These are phyloP conservation scores for Kwoniella shivajii DNA, from an alignment of 1,284 basidiomycete genomes.

Conservation along the genomic window DNA sequence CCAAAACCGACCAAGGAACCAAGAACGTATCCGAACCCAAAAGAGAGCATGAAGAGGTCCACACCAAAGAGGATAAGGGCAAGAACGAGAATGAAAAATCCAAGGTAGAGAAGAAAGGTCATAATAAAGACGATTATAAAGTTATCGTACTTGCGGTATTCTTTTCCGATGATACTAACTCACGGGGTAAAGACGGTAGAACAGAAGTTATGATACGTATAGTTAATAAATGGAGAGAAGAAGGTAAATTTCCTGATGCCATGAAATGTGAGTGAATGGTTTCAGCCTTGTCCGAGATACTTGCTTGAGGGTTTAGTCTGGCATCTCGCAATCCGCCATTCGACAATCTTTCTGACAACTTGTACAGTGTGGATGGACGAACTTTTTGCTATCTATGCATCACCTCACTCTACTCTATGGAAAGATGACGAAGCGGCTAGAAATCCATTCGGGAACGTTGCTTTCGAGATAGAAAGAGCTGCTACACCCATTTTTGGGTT, in stretches of 20 bases:
- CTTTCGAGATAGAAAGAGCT: conserved; percentile 74
- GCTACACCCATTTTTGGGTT: conserved; percentile 80
- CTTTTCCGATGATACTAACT: conserved; percentile 10
- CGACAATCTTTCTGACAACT: neutral
- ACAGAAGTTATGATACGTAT: conserved; percentile 34
- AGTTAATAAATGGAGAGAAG: conserved; percentile 41
- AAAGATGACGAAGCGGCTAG: conserved; percentile 35
- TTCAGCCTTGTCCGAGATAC: too few species aligned
- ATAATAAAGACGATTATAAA: conserved; percentile 3
- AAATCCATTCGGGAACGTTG: conserved; percentile 61
- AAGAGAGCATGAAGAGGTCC: neutral
- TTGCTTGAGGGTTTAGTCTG: neutral
- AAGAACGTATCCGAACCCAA: neutral
- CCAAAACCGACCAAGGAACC: too few species aligned
- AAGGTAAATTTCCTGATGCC: conserved; percentile 42
- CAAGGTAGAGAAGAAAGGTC: neutral
- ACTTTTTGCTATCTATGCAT: conserved; percentile 74
- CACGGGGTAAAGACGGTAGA: conserved; percentile 7
- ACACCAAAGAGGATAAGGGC: neutral
- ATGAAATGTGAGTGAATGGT: conserved; percentile 48
- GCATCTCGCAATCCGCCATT: neutral
- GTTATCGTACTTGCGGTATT: neutral
- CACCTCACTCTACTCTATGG: conserved; percentile 60
- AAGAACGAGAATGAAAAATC: neutral
- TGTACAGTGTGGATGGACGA: conserved; percentile 75